These are phyloP conservation scores for Rugonectria rugulosa DNA, from an alignment of 2,329 filamentous ascomycete species.

Conservation along the genomic window DNA sequence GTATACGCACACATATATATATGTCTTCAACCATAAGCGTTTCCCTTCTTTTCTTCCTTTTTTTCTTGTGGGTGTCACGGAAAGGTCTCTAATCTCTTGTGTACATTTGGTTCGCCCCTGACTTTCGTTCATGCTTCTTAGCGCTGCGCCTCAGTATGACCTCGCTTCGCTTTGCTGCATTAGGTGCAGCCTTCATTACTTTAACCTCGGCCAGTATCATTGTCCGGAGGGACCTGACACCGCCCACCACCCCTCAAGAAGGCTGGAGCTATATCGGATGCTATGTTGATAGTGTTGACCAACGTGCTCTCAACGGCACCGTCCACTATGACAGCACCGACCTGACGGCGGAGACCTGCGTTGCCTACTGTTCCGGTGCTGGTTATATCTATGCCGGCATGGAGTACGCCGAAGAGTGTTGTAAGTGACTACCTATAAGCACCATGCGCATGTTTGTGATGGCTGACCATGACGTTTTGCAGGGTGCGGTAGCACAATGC, in stretches of 20 bases:
- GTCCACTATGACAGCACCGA: slow-evolving; percentile 30
- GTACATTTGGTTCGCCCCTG: slow-evolving; percentile 19
- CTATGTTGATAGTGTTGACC: slow-evolving; percentile 33
- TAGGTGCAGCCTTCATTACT: slow-evolving; percentile 31
- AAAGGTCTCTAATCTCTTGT: slow-evolving; percentile 9
- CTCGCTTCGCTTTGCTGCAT: slow-evolving; percentile 24
- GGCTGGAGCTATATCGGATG: slow-evolving; percentile 37
- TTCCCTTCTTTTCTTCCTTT: slow-evolving; percentile 7
- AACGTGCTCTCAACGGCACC: slow-evolving; percentile 31
- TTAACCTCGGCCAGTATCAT: slow-evolving; percentile 30
- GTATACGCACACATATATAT: slow-evolving; percentile 29
- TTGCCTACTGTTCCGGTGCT: slow-evolving; percentile 53
- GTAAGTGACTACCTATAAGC: slow-evolving; percentile 32
- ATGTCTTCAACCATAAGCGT: slow-evolving; percentile 11
- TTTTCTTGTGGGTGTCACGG: slow-evolving; percentile 16
- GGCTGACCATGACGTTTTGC: slow-evolving; percentile 12
- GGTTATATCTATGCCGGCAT: slow-evolving; percentile 56
- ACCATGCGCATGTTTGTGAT: neutral
- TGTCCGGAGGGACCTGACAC: slow-evolving; percentile 32
- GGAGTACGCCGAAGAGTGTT: slow-evolving; percentile 60
- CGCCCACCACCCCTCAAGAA: slow-evolving; percentile 24
- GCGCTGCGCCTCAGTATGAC: slow-evolving; percentile 17
- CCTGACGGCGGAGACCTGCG: slow-evolving; percentile 53
- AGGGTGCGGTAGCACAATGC: slow-evolving; percentile 48
- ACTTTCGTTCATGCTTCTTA: slow-evolving; percentile 1